Conservation (phyloP, 352 stramenopile species). For the Saprolegnia diclina region DNA sequence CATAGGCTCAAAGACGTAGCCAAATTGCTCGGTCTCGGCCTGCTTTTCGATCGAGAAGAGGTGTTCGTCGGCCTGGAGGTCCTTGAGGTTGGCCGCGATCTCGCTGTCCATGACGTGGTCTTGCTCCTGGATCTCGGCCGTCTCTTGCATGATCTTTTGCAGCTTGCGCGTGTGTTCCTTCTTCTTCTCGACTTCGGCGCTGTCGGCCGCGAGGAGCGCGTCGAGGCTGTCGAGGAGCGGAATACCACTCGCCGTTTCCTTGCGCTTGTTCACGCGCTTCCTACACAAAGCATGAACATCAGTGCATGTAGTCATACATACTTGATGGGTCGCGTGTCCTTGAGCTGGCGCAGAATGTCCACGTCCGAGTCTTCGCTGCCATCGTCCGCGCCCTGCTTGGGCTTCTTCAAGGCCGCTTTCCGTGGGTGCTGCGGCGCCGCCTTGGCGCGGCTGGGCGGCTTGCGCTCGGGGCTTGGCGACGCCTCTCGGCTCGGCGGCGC, state of each 20-base stretch:
- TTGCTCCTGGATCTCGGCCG: slow-evolving; percentile 30
- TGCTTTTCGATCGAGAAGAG: slow-evolving; percentile 20
- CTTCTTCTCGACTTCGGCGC: slow-evolving; percentile 53
- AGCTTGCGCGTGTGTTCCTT: slow-evolving; percentile 49
- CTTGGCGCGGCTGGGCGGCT: background rate
- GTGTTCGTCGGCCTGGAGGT: slow-evolving; percentile 23
- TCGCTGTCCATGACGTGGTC: slow-evolving; percentile 29
- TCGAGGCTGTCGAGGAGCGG: slow-evolving; percentile 42
- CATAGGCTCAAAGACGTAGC: slow-evolving; percentile 77
- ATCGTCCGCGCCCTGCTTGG: background rate
- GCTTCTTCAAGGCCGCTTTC: background rate
- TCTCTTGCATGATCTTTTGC: slow-evolving; percentile 51
- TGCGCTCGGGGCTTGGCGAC: background rate
- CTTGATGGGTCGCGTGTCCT: slow-evolving; percentile 2
- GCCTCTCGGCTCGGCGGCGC: background rate
- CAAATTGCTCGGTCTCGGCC: slow-evolving; percentile 49
- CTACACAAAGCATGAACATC: background rate
- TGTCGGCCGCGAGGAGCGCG: slow-evolving; percentile 59
- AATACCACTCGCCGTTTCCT: background rate
- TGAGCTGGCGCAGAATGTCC: background rate
- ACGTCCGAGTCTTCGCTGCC: slow-evolving; percentile 5
- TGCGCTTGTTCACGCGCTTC: background rate
- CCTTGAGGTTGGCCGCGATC: slow-evolving; percentile 58
- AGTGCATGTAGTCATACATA: background rate
- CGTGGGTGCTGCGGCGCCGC: background rate